A percentile compares a stretch with the other conserved stretches of the same genome.
These are phyloP conservation scores for Pleomassaria siparia DNA, from an alignment of 2,329 filamentous ascomycete genomes.

Conservation along the genomic window DNA sequence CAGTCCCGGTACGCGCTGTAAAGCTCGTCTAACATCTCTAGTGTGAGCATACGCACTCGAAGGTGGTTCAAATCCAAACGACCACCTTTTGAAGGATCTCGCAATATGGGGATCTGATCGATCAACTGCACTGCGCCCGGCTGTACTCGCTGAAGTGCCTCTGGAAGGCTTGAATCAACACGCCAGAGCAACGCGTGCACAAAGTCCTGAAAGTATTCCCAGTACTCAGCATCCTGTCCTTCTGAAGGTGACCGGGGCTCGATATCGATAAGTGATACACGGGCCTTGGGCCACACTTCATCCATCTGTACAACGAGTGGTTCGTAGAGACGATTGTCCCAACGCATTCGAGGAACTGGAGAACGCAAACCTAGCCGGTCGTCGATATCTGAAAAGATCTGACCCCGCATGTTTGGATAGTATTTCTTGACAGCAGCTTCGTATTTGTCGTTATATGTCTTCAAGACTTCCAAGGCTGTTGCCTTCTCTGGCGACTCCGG, in stretches of 20 bases:
- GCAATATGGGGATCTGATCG: conserved; percentile 26
- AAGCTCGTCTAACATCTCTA: conserved; percentile 36
- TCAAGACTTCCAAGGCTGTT: conserved; percentile 40
- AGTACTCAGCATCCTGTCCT: conserved; percentile 12
- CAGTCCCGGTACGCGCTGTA: conserved; percentile 34
- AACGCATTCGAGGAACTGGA: conserved; percentile 42
- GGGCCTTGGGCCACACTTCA: conserved; percentile 68
- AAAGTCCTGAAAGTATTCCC: conserved; percentile 35
- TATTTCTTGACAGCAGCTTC: conserved; percentile 4
- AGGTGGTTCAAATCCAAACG: conserved; percentile 33
- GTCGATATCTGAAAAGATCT: conserved; percentile 21
- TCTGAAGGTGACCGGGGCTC: conserved; percentile 54
- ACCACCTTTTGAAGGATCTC: conserved; percentile 35
- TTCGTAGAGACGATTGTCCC: conserved; percentile 72
- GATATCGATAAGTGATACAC: conserved; percentile 65
- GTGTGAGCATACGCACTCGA: conserved; percentile 32
- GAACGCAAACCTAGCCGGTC: conserved; percentile 30
- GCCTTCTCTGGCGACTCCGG: conserved; percentile 27
- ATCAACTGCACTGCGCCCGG: conserved; percentile 31
- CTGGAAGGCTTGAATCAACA: conserved; percentile 9
- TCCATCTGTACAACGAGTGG: conserved; percentile 59
- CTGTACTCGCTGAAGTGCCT: conserved; percentile 31
- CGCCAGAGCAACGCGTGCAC: conserved; percentile 17
- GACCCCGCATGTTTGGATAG: conserved; percentile 6
- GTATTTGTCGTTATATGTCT: conserved; percentile 40